A percentile compares a stretch with the other conserved stretches of the same genome.
Conservation (phyloP, 2,329 filamentous ascomycete genomes). For the Calcarisporium arbuscula region DNA sequence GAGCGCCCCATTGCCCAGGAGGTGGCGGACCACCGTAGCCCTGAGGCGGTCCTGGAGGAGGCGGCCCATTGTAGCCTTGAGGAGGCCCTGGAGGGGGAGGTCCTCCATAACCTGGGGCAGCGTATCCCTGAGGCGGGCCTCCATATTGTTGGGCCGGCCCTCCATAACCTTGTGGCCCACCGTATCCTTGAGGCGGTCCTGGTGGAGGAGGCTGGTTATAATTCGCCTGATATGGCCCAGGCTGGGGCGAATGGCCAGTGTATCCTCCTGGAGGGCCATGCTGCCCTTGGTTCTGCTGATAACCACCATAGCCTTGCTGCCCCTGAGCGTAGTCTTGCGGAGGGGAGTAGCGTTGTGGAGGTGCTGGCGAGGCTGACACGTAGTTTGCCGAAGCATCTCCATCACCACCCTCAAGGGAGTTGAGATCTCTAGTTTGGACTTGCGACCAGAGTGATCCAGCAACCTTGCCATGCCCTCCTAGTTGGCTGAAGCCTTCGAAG, state of each 20-base stretch:
- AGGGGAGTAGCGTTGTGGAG: conserved; percentile 21
- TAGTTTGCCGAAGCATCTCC: conserved; percentile 30
- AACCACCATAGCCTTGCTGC: conserved; percentile 12
- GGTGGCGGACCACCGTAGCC: conserved; percentile 17
- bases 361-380: conserved; percentile 32
- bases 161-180: no score
- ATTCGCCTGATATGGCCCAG: conserved; percentile 23
- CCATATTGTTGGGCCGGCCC: no score
- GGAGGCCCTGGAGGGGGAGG: conserved; percentile 8
- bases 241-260: conserved; percentile 26
- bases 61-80: conserved; percentile 13
- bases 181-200: conserved; percentile 19
- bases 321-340: conserved; percentile 36
- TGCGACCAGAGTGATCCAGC: conserved; percentile 55
- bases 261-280: conserved; percentile 18
- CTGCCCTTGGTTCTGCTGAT: conserved; percentile 10
- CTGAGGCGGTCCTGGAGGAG: conserved; percentile 20
- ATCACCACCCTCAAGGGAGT: conserved; percentile 46
- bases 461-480: conserved; percentile 52
- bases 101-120: conserved; percentile 13
- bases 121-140: no score
- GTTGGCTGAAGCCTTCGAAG: conserved; percentile 32
- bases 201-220: conserved; percentile 24
- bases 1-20: conserved; percentile 12
- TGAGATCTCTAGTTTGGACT: conserved; percentile 52